Percentiles rank a stretch among this genome's conserved stretches.
These are phyloP conservation scores for Trametes gibbosa DNA, from an alignment of 768 basidiomycete species.

Conservation along the genomic window DNA sequence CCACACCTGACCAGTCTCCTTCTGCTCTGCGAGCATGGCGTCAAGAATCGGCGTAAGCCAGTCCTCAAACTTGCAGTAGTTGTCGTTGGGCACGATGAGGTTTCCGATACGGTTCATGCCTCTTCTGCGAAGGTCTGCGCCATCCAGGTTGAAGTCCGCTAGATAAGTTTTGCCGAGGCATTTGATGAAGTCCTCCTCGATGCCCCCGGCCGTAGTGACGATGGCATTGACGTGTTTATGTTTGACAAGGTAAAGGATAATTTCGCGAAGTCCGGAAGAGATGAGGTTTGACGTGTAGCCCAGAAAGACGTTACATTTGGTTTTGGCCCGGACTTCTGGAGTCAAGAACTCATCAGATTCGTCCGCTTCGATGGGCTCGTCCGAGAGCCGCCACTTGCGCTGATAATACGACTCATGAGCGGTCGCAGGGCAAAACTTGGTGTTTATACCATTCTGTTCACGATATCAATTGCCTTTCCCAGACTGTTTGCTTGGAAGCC, in stretches of 20 bases:
- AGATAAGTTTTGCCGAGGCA: constrained; percentile 97
- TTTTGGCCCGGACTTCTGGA: constrained; percentile 61
- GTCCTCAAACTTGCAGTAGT: constrained; percentile 99
- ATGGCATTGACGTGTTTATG: constrained; percentile 85
- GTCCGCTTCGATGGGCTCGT: constrained; percentile 70
- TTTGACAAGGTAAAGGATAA: constrained; percentile 90
- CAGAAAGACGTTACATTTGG: constrained; percentile 85
- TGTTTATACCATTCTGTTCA: constrained; percentile 82
- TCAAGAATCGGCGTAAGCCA: constrained; percentile 97
- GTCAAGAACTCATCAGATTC: constrained; percentile 65
- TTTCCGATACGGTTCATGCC: constrained; percentile 99
- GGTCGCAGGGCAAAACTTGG: too few relatives aligned
- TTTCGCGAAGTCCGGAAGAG: constrained; percentile 93
- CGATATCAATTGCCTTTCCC: constrained; percentile 82
- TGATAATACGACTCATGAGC: constrained; percentile 31
- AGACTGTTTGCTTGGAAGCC: constrained; percentile 98
- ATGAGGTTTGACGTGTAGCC: constrained; percentile 99
- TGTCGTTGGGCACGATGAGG: constrained; percentile 93
- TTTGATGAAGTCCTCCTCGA: constrained; percentile 99
- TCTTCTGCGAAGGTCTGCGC: constrained; percentile 77
- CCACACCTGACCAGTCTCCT: constrained; percentile 68
- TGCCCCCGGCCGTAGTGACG: constrained; percentile 96
- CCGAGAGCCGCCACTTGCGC: constrained; percentile 87
- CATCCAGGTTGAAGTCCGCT: constrained; percentile 89
- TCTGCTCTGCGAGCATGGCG: constrained; percentile 86